phyloP scores from a whole-genome alignment of 2,329 filamentous ascomycete species.

The Achaetomium macrosporum region DNA sequence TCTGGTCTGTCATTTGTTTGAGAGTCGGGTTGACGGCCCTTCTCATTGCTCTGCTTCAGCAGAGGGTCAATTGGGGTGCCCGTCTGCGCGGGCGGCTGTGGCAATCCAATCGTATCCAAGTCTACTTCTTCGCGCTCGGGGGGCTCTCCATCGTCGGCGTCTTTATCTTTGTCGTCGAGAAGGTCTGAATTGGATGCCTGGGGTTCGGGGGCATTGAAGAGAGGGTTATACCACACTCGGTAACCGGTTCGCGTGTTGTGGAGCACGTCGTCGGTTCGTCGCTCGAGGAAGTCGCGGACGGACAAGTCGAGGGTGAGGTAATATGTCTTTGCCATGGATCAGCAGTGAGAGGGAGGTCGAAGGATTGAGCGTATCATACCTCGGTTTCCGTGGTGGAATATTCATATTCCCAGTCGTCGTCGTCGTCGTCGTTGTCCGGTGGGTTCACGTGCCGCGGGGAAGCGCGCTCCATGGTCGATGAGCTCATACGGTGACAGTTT shows the following conservation, averaged over 20 bases:
- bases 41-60: slow-evolving; percentile 13
- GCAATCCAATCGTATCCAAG: slow-evolving; percentile 23
- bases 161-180: slow-evolving; percentile 25
- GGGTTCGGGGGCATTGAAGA: slow-evolving; percentile 23
- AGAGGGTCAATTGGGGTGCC: slow-evolving; percentile 19
- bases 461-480: background rate
- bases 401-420: slow-evolving; percentile 62
- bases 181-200: slow-evolving; percentile 16
- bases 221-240: slow-evolving; percentile 33
- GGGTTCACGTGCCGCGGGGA: background rate
- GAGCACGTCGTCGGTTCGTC: slow-evolving; percentile 35
- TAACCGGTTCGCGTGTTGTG: slow-evolving; percentile 42
- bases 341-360: background rate
- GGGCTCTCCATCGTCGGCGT: slow-evolving; percentile 26
- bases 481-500: background rate
- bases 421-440: slow-evolving; percentile 47
- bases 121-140: slow-evolving; percentile 34
- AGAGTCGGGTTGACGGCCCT: slow-evolving; percentile 14
- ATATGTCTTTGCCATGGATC: slow-evolving; percentile 45
- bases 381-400: slow-evolving; percentile 60
- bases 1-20: slow-evolving; percentile 14
- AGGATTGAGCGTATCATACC: slow-evolving; percentile 31
- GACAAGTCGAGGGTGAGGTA: slow-evolving; percentile 60
- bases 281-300: slow-evolving; percentile 49
- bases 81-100: background rate